Base-by-base conservation (phyloP, 139 green algal genomes). In the Volvox africanus region DNA sequence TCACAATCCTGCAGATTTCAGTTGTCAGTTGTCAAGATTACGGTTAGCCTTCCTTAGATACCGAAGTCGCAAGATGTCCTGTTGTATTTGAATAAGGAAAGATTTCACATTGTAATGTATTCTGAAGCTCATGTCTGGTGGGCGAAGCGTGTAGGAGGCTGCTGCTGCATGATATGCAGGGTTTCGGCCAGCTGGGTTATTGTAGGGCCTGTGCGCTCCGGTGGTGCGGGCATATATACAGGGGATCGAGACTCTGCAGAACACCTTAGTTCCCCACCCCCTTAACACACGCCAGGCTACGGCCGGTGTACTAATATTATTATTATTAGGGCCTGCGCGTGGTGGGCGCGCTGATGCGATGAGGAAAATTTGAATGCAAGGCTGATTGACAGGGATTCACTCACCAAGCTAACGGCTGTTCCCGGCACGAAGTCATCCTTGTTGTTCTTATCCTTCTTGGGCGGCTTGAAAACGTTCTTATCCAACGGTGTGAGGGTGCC, bases 401-500 rank as follows among this genome's bases (percentile, higher is more conserved):
- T 81, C 12, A 81, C 75, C 75, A 81, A 24, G 33, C 18, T 20
- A 16, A 81, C 75, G 11, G 75, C 1, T 55, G 75, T 55, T 28
- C 75, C 75, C 14, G 33, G 75, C n/a, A 30, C 30, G 24, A 81
- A 61, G 19, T 81, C 75, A 55, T 81, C 75, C 30, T 81, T 81
- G 5, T 30, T 30, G n/a, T 81, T 81, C 75, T 81, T 81, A 24
- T 81, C 75, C 30, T 81, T 81, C 33, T 81, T 81, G n/a, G 75
- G 75, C 32, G 75, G 32, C 33, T 81, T 81, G 75, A 81, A 55
- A 30, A 20, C 24, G 19, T 55, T 81, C 32, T 55, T 33, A 21
- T 81, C 30, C 75, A 81, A 61, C 9, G 75, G 20, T 24, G 14
- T 55, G 30, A 81, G 30, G 32, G 75, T 61, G 20, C 75, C 30